Evolutionary conservation across 1,139 yeast species (phyloP).

Genomic region (Blastobotrys illinoisensis): DNA sequence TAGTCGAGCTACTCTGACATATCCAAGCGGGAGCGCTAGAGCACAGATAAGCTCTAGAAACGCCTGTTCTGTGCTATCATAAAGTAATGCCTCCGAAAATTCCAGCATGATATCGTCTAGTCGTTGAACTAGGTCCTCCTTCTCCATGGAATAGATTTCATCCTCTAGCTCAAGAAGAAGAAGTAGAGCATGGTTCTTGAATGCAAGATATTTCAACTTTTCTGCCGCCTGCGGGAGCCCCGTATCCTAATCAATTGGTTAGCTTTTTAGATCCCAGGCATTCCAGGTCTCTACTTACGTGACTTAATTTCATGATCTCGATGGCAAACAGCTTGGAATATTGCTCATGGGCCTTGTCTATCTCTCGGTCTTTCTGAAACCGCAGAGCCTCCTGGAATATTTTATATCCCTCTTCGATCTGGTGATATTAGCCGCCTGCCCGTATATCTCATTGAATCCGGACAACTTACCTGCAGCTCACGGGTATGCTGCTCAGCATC

Average conservation of each 20-base stretch:
- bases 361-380: slow-evolving; percentile 48
- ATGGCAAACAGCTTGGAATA: slow-evolving; percentile 64
- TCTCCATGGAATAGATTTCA: slow-evolving; percentile 22
- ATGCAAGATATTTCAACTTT: slow-evolving; percentile 67
- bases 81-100: slow-evolving; percentile 32
- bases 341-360: slow-evolving; percentile 45
- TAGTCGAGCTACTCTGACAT: slow-evolving; percentile 49
- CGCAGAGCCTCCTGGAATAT: slow-evolving; percentile 66
- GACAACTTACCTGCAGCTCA: slow-evolving; percentile 49
- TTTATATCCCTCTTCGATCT: slow-evolving; percentile 82
- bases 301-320: slow-evolving; percentile 47
- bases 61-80: slow-evolving; percentile 30
- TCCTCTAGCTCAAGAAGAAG: slow-evolving; percentile 47
- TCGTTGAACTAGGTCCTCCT: slow-evolving; percentile 24
- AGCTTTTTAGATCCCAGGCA: background rate
- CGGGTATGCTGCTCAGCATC: slow-evolving; percentile 85
- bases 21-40: slow-evolving; percentile 27
- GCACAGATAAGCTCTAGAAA: slow-evolving; percentile 26
- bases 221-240: slow-evolving; percentile 63
- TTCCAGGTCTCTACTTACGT: slow-evolving; percentile 15
- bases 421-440: background rate
- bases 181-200: slow-evolving; percentile 75
- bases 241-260: slow-evolving; percentile 17
- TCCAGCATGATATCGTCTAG: slow-evolving; percentile 29
- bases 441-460: background rate